Conservation (phyloP, 78 protist species). For the Isochrysis galbana region DNA sequence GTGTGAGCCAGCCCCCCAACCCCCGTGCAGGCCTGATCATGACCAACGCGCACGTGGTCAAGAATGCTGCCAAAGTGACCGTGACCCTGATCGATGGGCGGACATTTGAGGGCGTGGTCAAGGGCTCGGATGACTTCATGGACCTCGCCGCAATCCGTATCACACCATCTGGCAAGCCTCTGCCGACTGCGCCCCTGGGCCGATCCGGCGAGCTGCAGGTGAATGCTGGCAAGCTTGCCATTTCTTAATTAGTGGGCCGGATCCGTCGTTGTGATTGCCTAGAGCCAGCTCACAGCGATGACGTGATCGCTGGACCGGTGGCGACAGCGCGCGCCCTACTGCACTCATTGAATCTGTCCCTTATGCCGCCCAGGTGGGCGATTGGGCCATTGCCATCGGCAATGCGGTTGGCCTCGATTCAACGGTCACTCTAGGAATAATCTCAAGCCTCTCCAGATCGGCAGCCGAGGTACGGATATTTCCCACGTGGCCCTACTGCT, state of each 20-base stretch:
- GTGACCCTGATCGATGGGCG: conserved; percentile 20
- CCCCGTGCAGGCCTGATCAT: no score
- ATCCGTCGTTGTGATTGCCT: no score
- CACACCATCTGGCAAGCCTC: not conserved
- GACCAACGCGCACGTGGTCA: conserved; percentile 1
- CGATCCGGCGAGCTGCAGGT: conserved; percentile 3
- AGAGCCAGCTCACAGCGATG: no score
- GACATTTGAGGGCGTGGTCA: not conserved
- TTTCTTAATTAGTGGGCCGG: no score
- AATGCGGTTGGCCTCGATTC: conserved; percentile 23
- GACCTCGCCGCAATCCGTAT: conserved; percentile 17
- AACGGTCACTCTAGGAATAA: conserved; percentile 17
- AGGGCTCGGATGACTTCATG: not conserved
- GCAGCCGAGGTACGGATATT: conserved; percentile 28
- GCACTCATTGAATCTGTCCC: no score
- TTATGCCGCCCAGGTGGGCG: conserved; percentile 3
- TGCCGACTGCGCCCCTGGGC: conserved; percentile 15
- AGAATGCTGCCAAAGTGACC: conserved; percentile 23
- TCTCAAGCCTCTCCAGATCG: not conserved
- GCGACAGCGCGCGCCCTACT: no score
- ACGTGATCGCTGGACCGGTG: no score
- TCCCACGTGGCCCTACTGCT: no score
- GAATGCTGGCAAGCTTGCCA: no score
- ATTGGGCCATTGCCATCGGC: conserved; percentile 22
- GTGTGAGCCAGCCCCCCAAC: no score